Percentiles rank a stretch among this genome's conserved stretches.
Conservation (phyloP, 768 basidiomycete genomes). For the Mycena floridula region DNA sequence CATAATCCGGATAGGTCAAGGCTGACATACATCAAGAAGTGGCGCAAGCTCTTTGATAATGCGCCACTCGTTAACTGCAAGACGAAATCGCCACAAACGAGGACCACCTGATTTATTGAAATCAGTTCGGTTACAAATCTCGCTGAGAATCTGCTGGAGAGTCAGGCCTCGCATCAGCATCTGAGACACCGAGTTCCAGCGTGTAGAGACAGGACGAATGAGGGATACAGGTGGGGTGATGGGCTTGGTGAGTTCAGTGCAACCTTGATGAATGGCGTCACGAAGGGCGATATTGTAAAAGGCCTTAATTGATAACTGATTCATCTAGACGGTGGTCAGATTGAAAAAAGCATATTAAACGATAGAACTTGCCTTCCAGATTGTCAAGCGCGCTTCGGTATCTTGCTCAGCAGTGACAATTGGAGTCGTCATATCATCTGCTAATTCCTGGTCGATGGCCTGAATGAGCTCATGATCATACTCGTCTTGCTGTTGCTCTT, state of each 20-base stretch:
- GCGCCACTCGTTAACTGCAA: conserved; percentile 14
- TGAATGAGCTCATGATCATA: conserved; percentile 2
- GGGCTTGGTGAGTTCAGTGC: background rate
- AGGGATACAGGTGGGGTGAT: too few relatives aligned
- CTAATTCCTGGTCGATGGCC: background rate
- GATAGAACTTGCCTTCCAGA: background rate
- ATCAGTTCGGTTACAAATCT: conserved; percentile 12
- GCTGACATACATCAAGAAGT: conserved; percentile 11
- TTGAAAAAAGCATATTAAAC: background rate
- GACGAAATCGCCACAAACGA: conserved; percentile 9
- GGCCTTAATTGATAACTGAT: background rate
- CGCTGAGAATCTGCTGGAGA: conserved; percentile 9
- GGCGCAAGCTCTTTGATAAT: conserved; percentile 11
- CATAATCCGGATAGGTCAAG: background rate
- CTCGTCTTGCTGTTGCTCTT: background rate
- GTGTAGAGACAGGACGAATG: conserved; percentile 13
- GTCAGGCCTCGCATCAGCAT: conserved; percentile 11
- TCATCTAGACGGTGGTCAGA: background rate
- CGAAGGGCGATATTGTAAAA: background rate
- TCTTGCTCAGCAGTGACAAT: background rate
- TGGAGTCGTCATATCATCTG: conserved; percentile 3
- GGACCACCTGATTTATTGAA: conserved; percentile 6
- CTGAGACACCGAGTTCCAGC: conserved; percentile 17
- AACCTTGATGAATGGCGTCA: background rate
- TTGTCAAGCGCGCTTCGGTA: background rate